Evolutionary conservation across 257 asterid species (phyloP), one percentile per base, ranked within the genome.

Genomic region (Henckelia pumila): DNA sequence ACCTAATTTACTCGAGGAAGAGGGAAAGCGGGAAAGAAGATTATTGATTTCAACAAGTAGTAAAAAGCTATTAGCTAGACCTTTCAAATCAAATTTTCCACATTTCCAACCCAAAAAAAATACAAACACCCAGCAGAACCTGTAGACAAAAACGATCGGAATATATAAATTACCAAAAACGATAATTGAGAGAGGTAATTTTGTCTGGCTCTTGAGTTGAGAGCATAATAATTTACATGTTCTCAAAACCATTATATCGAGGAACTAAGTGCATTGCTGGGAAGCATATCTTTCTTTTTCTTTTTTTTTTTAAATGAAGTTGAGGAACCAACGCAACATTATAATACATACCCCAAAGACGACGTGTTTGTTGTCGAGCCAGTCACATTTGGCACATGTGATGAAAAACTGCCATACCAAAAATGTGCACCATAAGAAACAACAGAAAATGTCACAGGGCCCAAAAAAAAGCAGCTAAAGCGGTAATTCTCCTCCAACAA

Each of bases 321-420:
- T 25, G 22, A 68, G 19, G 28, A 64, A 47, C 35, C 52, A 24
- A 61, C n/a, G 1, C 14, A 29, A 23, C 6, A 70, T 5, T 52
- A 72, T 7, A n/a, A 30, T 50, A 73, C 89, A 24, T 86, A 92
- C 98, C 96, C 98, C 98, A 52, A 92, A 92, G 33, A 92, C 97
- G 19, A 92, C 95, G 53, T 92, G 97, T 72, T 92, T 92, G 88
- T 88, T 89, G 83, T 92, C 98, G 23, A 92, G 98, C 98, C 97
- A 92, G 74, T 89, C 98, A 20, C 96, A 89, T 82, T 92, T 92
- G 24, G 97, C 95, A 69, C 96, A 88, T 28, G 97, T 81, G 82
- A 92, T 58, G 80, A 92, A 92, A 82, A 89, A 92, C 98, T 92
- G 92, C 81, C 66, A 83, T 47, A 32, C 7, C 23, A 32, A 72